These are phyloP conservation scores for Pichia sp. DNA, from an alignment of 1,139 yeast species.

Conservation along the genomic window DNA sequence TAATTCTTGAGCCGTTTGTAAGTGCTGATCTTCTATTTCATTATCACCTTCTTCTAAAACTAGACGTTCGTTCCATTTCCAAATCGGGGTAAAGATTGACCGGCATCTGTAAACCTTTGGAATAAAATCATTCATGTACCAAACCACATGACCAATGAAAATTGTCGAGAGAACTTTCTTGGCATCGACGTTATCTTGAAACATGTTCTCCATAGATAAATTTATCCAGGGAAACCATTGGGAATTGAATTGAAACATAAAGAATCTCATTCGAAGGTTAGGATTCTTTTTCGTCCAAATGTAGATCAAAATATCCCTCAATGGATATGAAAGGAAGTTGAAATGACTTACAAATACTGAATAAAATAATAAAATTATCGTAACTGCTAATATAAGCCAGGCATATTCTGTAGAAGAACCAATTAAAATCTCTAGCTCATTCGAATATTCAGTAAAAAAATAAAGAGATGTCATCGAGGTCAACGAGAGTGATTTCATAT, in stretches of 20 bases:
- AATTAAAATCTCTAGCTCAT: slow-evolving; percentile 33
- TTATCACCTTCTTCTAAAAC: background rate
- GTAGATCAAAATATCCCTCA: slow-evolving; percentile 32
- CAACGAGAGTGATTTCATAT: slow-evolving; percentile 32
- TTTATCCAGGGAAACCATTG: slow-evolving; percentile 33
- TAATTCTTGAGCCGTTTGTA: background rate
- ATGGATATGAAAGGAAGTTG: slow-evolving; percentile 29
- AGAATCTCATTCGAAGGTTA: slow-evolving; percentile 24
- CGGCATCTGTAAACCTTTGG: slow-evolving; percentile 30
- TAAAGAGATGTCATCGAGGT: slow-evolving; percentile 30
- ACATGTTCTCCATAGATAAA: slow-evolving; percentile 10
- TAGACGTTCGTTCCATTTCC: slow-evolving; percentile 19
- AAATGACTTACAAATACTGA: slow-evolving; percentile 25
- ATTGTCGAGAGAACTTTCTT: slow-evolving; percentile 29
- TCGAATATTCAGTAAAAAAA: slow-evolving; percentile 31
- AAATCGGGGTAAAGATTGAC: slow-evolving; percentile 21
- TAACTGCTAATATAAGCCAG: slow-evolving; percentile 31
- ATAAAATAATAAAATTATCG: slow-evolving; percentile 24
- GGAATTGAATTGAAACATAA: slow-evolving; percentile 2
- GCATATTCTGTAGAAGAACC: slow-evolving; percentile 29
- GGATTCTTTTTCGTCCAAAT: slow-evolving; percentile 40
- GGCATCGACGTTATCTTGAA: background rate
- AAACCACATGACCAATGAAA: slow-evolving; percentile 34
- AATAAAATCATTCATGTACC: slow-evolving; percentile 34
- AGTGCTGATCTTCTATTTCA: background rate